These are phyloP conservation scores for Hypoxylon sp. DNA, from an alignment of 2,329 filamentous ascomycete species.

Conservation along the genomic window DNA sequence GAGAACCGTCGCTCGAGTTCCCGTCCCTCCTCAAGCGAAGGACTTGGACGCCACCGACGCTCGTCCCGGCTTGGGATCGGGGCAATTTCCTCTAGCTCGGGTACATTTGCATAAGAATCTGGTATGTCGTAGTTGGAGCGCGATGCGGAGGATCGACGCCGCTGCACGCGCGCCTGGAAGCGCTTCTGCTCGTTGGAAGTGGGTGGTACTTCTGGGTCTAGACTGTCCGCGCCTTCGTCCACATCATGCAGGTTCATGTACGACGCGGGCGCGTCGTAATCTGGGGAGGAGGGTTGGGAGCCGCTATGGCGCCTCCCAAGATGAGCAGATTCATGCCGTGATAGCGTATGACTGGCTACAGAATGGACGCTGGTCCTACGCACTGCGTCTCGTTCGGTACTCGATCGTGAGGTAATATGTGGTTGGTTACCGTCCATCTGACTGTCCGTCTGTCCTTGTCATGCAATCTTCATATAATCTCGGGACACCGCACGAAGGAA, in stretches of 20 bases:
- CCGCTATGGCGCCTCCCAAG: slow-evolving; percentile 1
- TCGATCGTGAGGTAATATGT: slow-evolving; percentile 13
- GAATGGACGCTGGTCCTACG: neutral
- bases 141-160: slow-evolving; percentile 38
- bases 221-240: slow-evolving; percentile 34
- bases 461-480: slow-evolving; percentile 7
- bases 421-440: slow-evolving; percentile 23
- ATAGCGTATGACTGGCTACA: slow-evolving; percentile 7
- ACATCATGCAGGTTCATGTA: slow-evolving; percentile 48
- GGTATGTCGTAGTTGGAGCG: slow-evolving; percentile 56
- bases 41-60: slow-evolving; percentile 55
- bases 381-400: slow-evolving; percentile 16
- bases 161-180: slow-evolving; percentile 30
- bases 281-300: slow-evolving; percentile 31
- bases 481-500: neutral
- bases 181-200: slow-evolving; percentile 26
- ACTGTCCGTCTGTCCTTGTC: slow-evolving; percentile 6
- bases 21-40: slow-evolving; percentile 58
- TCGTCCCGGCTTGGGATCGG: slow-evolving; percentile 62
- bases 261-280: slow-evolving; percentile 50
- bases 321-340: slow-evolving; percentile 12
- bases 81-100: slow-evolving; percentile 60
- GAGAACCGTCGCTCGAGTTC: slow-evolving; percentile 50
- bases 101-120: slow-evolving; percentile 59
- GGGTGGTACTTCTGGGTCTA: slow-evolving; percentile 29